Conservation (phyloP, 768 basidiomycete genomes). For the Gloeophyllum trabeum region DNA sequence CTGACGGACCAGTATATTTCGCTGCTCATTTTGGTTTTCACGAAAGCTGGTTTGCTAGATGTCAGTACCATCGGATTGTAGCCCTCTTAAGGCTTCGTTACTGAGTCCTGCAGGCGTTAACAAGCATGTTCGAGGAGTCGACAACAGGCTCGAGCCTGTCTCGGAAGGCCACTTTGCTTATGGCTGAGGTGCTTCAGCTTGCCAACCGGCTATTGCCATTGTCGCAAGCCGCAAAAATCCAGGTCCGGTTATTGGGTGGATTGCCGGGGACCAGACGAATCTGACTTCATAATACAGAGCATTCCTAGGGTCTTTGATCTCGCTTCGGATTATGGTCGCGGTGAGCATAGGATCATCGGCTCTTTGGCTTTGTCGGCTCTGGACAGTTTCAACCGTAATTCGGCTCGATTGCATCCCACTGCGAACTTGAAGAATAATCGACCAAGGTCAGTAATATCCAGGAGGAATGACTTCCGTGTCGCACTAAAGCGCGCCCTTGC, state of each 20-base stretch:
- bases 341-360: constrained; percentile 73
- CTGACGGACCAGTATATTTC: constrained; percentile 91
- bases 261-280: not conserved
- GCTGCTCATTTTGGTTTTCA: constrained; percentile 72
- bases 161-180: constrained; percentile 81
- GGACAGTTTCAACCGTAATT: constrained; percentile 90
- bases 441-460: constrained; percentile 38
- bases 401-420: constrained; percentile 52
- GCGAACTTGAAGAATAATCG: constrained; percentile 40
- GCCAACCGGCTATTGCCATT: constrained; percentile 82
- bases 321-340: constrained; percentile 71
- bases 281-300: constrained; percentile 34
- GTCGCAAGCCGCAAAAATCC: constrained; percentile 70
- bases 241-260: constrained; percentile 33
- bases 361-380: constrained; percentile 79
- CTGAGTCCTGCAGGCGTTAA: constrained; percentile 50
- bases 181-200: constrained; percentile 86
- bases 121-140: constrained; percentile 75
- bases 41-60: constrained; percentile 81
- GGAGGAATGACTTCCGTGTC: not conserved
- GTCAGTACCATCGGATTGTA: constrained; percentile 28
- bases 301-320: constrained; percentile 78
- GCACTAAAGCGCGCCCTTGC: not conserved
- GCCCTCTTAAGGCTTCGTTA: not conserved
- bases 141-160: constrained; percentile 62